Base-by-base conservation (phyloP, 2,329 filamentous ascomycete species). In the Apiospora aurea region DNA sequence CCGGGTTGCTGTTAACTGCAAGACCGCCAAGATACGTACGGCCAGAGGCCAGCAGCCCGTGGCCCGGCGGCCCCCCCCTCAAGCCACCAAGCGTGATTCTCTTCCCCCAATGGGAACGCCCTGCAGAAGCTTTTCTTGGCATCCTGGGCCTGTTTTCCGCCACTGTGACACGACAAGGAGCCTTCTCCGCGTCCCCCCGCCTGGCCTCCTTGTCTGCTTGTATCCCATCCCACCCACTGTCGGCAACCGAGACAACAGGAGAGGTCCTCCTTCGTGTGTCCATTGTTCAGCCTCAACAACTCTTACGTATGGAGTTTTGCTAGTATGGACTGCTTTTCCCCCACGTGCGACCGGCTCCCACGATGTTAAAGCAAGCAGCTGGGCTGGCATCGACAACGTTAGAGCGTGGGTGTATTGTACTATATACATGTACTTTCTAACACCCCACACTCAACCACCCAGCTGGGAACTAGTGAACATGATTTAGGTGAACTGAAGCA, bases 71-170 rank as follows among this genome's bases (percentile, higher is more conserved):
- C 26, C 29, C 34, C 26, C 29, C 34, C 21, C 34, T 41, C 29
- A 64, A 38, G 57, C 34, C 57, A 64, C 57, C 38, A 64, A 18
- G 57, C 41, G 18, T 64, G 57, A 61, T 64, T 64, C 21, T n/a
- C 10, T 24, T 64, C 21, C 57, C 21, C 21, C 34, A 41, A 64
- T 24, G 34, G 21, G 57, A 64, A 64, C 57, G 57, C 57, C 57
- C 57, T 64, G 57, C 57, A 64, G 57, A 64, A 64, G 57, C 57
- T 34, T 64, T 64, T 64, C 57, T 64, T 64, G 57, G 57, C 57
- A 41, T 64, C 3, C 57, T 64, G 53, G 51, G 16, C 29, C 7
- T 38, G 1, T 61, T 61, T 61, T 38, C 29, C 29, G 57, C 34
- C 34, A 41, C 34, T 64, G 57, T 38, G 29, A 64, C 57, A 64